Percentiles rank a stretch among this genome's conserved stretches.
Conservation (phyloP, 1,284 basidiomycete genomes). For the Thelephora terrestris region DNA sequence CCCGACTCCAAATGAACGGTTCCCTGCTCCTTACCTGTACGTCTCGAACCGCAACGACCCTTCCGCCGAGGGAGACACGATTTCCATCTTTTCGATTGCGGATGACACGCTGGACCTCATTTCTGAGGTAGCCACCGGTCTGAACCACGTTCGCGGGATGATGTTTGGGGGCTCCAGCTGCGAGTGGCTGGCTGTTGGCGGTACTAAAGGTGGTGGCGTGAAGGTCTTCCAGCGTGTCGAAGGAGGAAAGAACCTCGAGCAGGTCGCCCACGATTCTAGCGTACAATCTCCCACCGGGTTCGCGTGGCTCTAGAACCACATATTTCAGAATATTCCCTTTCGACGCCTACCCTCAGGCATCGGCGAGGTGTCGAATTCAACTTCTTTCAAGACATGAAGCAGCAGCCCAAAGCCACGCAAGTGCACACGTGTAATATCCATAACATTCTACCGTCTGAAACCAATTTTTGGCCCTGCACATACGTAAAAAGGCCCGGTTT, state of each 20-base stretch:
- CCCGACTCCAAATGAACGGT: conserved; percentile 34
- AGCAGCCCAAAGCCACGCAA: too few species aligned
- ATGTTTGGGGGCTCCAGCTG: conserved; percentile 24
- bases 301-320: conserved; percentile 15
- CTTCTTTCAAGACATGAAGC: too few species aligned
- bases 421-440: too few species aligned
- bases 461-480: too few species aligned
- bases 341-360: too few species aligned
- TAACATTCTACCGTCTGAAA: too few species aligned
- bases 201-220: conserved; percentile 23
- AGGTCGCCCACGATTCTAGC: conserved; percentile 19
- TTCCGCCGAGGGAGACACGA: conserved; percentile 46
- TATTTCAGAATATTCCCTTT: too few species aligned
- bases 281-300: conserved; percentile 23
- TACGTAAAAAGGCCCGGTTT: too few species aligned
- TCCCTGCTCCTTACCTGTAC: conserved; percentile 49
- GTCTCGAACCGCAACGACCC: conserved; percentile 58
- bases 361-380: too few species aligned
- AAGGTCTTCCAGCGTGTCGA: conserved; percentile 26
- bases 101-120: conserved; percentile 19
- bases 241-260: conserved; percentile 23
- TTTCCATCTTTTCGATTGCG: conserved; percentile 40
- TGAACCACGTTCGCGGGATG: conserved; percentile 28
- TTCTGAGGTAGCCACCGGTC: conserved; percentile 25
- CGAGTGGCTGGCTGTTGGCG: conserved; percentile 25